Evolutionary conservation across 1,284 basidiomycete species (phyloP), one percentile per base, ranked within the genome.

Genomic region (Puccinia novopanici): DNA sequence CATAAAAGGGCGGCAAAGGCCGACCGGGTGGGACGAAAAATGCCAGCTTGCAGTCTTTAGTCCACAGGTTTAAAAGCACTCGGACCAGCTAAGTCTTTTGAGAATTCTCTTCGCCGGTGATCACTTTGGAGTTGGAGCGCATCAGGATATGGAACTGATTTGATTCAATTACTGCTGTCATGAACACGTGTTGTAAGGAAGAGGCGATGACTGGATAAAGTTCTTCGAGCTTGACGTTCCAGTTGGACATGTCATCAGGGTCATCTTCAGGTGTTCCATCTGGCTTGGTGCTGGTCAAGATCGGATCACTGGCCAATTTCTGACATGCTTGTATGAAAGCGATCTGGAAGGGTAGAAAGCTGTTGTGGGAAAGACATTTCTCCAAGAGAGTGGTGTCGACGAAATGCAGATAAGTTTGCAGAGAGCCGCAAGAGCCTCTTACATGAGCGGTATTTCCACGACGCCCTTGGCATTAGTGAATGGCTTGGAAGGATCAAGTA

Each of bases 361-460:
- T 45, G 45, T 45, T 45, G 8, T 15, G 78, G 40, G 78, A 80
- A 10, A 80, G 59, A 55, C 78, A 80, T 34, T 80, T 80, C 34
- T 80, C 78, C 5, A 80, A 27, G 12, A 80, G 57, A 27, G 78
- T 65, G 22, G 55, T 37, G 37, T 73, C 48, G 34, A 80, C 70
- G 45, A 72, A 80, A 34, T 73, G 70, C 78, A 83, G 71, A 85
- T 84, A 24, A 85, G 82, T 19, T 83, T 83, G 82, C 83, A 85
- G 24, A 84, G 81, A 13, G 84, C 83, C 50, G 83, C 84, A 40
- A 85, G 83, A 30, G 83, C 82, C 37, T 84, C 85, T 75, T 82
- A 81, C 83, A 85, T 85, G 59, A 85, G 81, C 45, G 83, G 77
- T 34, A 83, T 81, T 59, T 85, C 84, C 73, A 85, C 82, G 37